A percentile compares a stretch with the other conserved stretches of the same genome.
Conservation (phyloP, 2,329 filamentous ascomycete species). For the Coleophoma eucalyptorum region DNA sequence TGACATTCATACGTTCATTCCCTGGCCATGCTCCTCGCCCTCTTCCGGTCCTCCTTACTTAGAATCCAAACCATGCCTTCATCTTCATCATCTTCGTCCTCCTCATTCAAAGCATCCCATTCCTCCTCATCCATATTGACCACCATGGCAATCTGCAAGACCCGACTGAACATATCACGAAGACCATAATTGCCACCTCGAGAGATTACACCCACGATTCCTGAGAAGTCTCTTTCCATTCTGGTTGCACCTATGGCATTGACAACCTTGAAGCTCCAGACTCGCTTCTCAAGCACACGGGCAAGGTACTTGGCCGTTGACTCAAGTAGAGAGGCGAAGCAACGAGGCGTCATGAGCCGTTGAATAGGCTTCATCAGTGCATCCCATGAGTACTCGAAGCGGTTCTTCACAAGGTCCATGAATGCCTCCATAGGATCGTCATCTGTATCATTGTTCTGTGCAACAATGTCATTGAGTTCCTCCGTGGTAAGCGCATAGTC, state of each 20-base stretch:
- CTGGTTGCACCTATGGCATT: conserved; percentile 79
- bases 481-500: conserved; percentile 74
- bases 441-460: conserved; percentile 40
- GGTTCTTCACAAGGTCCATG: conserved; percentile 67
- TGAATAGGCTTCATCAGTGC: conserved; percentile 79
- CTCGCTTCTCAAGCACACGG: conserved; percentile 78
- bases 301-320: conserved; percentile 72
- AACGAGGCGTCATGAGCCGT: conserved; percentile 74
- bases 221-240: conserved; percentile 79
- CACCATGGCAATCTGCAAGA: conserved; percentile 77
- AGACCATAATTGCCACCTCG: conserved; percentile 71
- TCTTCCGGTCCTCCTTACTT: conserved; percentile 68
- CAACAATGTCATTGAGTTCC: conserved; percentile 52
- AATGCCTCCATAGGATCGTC: conserved; percentile 41
- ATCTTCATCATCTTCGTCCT: conserved; percentile 45
- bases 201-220: conserved; percentile 65
- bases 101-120: conserved; percentile 71
- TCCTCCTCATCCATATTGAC: conserved; percentile 96
- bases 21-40: conserved; percentile 65
- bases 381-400: conserved; percentile 85
- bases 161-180: conserved; percentile 71
- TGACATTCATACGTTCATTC: background rate
- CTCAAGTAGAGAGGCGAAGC: conserved; percentile 73
- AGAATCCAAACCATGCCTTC: conserved; percentile 70
- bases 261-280: conserved; percentile 70